Base-by-base conservation (phyloP, 768 basidiomycete genomes). In the Podaxis sp. region DNA sequence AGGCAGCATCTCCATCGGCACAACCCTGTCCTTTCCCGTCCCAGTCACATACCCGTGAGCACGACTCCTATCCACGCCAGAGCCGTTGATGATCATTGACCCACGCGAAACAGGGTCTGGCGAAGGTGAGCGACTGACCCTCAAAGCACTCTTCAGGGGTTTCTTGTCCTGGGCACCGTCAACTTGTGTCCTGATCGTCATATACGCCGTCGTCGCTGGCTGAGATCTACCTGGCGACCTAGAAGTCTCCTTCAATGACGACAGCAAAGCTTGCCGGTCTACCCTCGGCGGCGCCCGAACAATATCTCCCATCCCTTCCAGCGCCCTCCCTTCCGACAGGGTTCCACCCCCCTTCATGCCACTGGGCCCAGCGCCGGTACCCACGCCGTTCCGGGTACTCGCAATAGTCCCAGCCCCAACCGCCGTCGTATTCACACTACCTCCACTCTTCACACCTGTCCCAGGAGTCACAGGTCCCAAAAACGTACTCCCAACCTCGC, bases 61-160 rank as follows among this genome's bases (percentile, higher is more conserved):
- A 15, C 17, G 3, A 12, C 25, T 3, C n/a, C 41, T 36, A 22
- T 29, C 60, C 17, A 36, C 37, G 19, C 27, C 19, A 22, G 33
- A 36, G 33, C 12, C 17, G 8, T 36, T 19, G n/a, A 37, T 17
- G 17, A 13, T 6, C 25, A 27, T 19, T n/a, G 12, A n/a, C 13
- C 19, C 43, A 9, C 43, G 43, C 7, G 19, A 22, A n/a, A 19
- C 36, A 51, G 33, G 19, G 22, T 17, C 37, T 12, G 85, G 84
- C 24, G 84, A 84, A 8, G 83, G 81, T 25, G 81, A 79, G 52
- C 81, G 72, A 63, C 81, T 84, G 12, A 78, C 81, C 66, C 83
- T 81, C 73, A 91, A 65, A 24, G 88, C 90, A 58, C 88, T 89
- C 58, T 82, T 78, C 36, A 91, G 68, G 0, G 89, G 88, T 27